Evolutionary conservation across 176 grass and related monocot species (phyloP).

Genomic region (Carex cristatella): DNA sequence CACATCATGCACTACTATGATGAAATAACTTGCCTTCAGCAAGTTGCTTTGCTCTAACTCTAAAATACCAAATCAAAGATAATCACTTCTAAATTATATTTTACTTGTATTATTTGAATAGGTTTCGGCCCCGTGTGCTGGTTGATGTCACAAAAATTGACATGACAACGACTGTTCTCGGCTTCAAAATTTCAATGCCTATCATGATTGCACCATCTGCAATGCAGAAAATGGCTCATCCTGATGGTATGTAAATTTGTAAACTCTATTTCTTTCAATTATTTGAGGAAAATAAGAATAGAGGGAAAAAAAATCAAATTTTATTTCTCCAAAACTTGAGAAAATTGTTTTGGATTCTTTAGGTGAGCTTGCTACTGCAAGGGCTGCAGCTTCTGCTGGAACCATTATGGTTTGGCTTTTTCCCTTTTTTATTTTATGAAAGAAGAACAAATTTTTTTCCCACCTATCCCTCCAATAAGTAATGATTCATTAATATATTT

Average conservation of each 20-base stretch:
- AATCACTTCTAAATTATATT: neutral
- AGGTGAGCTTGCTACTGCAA: conserved; percentile 96
- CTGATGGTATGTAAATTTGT: conserved; percentile 46
- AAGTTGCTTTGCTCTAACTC: neutral
- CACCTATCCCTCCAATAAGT: neutral
- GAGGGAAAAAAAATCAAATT: neutral
- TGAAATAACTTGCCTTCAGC: neutral
- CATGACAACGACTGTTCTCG: conserved; percentile 57
- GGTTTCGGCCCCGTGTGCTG: conserved; percentile 72
- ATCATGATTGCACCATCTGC: conserved; percentile 91
- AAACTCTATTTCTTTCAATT: neutral
- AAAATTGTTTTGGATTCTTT: neutral
- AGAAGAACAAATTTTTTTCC: neutral
- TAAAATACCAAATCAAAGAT: neutral
- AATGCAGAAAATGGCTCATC: conserved; percentile 99
- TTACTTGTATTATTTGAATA: conserved; percentile 18
- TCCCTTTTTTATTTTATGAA: neutral
- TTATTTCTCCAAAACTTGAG: neutral
- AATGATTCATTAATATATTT: neutral
- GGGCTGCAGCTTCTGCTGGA: conserved; percentile 67
- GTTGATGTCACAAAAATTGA: conserved; percentile 73
- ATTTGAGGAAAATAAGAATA: neutral
- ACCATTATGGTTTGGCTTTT: conserved; percentile 84
- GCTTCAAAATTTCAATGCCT: conserved; percentile 88
- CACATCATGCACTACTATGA: neutral